phyloP scores from a whole-genome alignment of 2,329 filamentous ascomycete genomes.

The Gaeumannomyces sp. region DNA sequence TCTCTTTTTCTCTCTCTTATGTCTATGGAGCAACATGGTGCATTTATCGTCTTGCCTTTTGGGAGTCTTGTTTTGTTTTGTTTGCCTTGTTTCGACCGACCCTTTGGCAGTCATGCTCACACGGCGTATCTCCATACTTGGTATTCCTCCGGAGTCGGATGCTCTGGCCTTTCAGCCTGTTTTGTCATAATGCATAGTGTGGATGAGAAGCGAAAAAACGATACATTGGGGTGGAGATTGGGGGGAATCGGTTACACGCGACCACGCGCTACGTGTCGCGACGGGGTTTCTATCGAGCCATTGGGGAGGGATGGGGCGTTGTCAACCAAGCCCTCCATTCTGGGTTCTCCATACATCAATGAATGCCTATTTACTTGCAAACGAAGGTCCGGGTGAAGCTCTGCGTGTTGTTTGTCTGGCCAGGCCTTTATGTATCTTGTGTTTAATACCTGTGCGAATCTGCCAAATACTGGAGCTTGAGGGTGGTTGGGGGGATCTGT shows the following conservation, averaged over 20 bases:
- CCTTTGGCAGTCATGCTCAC: too few species aligned
- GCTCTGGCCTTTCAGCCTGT: neutral
- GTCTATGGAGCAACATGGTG: conserved; percentile 1
- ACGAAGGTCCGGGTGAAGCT: neutral
- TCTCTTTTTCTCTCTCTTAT: conserved; percentile 8
- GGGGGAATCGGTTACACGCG: neutral
- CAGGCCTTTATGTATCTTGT: too few species aligned
- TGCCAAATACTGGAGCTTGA: too few species aligned
- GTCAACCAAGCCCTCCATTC: too few species aligned
- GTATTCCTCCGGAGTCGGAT: neutral
- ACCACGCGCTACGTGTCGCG: too few species aligned
- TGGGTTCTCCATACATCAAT: neutral
- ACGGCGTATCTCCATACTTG: neutral
- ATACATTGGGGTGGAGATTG: conserved; percentile 5
- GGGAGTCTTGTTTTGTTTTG: neutral
- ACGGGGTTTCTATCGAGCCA: neutral
- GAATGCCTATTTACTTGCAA: neutral
- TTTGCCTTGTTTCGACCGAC: neutral
- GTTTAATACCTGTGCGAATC: too few species aligned
- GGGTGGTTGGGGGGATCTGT: too few species aligned
- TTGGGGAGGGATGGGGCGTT: neutral
- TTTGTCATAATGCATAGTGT: conserved; percentile 2
- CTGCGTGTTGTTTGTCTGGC: too few species aligned
- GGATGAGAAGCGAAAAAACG: neutral
- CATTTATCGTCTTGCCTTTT: neutral